Base-by-base conservation (phyloP, 257 asterid genomes). In the Primulina eburnea region DNA sequence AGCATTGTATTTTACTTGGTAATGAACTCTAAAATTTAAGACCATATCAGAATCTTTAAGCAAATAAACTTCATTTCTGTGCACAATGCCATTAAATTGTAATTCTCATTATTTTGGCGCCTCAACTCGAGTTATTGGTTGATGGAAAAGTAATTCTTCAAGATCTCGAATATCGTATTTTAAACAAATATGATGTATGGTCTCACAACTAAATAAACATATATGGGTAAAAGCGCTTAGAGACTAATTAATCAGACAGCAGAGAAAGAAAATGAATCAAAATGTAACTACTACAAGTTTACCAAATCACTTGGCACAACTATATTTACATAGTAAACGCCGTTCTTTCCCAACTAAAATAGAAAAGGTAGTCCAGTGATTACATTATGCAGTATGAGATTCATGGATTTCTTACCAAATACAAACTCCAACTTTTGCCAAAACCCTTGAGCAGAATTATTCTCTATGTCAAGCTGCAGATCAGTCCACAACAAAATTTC, bases 391-490 rank as follows among this genome's bases (percentile, higher is more conserved):
- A 47, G 43, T 55, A 26, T 56, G 71, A 76, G 65, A 79, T 30
- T 64, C 60, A 40, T 67, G 63, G 69, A 73, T 79, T 59, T 61
- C 83, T 84, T 82, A 94, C 99, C 99, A 79, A 94, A 94, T 78
- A 86, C 72, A 64, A 94, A 94, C 82, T 91, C 99, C 63, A 82
- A 77, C 77, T 71, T 82, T 84, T 94, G 97, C 99, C 99, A 94
- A 76, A 79, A 81, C 67, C 26, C 79, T 79, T 94, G 99, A 73
- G 81, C 90, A 75, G 97, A 82, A 76, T 66, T 91, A 70, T 94
- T 79, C 72, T 80, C 81, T 80, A 94, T 94, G 78, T 94, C 99
- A 71, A 94, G 99, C 99, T 94, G 92, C 82, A 82, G 72, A 21
- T 37, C 69, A 79, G 71, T 62, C 30, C 63, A 60, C 33, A 73